Conservation (phyloP, 331 rosid species). For the Spiraea crenata region DNA sequence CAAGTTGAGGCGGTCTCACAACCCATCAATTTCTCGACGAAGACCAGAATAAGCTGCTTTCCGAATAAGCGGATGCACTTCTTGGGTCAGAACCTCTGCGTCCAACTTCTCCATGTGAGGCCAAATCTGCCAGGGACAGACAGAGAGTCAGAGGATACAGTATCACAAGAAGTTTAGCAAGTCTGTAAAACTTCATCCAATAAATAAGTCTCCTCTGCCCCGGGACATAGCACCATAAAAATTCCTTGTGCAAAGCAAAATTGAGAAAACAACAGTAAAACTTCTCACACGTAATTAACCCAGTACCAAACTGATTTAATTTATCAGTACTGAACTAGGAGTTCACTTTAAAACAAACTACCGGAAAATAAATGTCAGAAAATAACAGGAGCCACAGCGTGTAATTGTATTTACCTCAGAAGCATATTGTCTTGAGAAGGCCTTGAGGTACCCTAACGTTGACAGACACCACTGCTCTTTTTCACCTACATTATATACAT, state of each 20-base stretch:
- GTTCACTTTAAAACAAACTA: neutral
- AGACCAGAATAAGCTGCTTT: slow-evolving; percentile 71
- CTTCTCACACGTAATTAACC: too few relatives aligned
- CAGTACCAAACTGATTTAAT: too few relatives aligned
- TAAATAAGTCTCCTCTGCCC: too few relatives aligned
- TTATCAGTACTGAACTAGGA: neutral
- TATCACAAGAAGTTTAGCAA: neutral
- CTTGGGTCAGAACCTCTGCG: slow-evolving; percentile 60
- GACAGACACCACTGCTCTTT: slow-evolving; percentile 98
- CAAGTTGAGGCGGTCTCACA: slow-evolving; percentile 25
- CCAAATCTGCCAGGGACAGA: slow-evolving; percentile 64
- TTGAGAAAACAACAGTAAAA: too few relatives aligned
- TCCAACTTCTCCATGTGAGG: slow-evolving; percentile 82
- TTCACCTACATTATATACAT: slow-evolving; percentile 68
- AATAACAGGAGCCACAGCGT: neutral
- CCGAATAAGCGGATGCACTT: slow-evolving; percentile 62
- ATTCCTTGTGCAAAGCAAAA: too few relatives aligned
- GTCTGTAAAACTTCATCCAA: neutral
- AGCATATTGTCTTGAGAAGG: slow-evolving; percentile 97
- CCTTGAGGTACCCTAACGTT: slow-evolving; percentile 91
- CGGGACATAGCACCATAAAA: too few relatives aligned
- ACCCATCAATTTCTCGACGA: slow-evolving; percentile 44
- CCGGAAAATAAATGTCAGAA: neutral
- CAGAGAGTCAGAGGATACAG: neutral
- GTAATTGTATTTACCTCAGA: slow-evolving; percentile 63